A percentile compares a stretch with the other conserved stretches of the same genome.
Conservation (phyloP, 768 basidiomycete genomes). For the Boletus tomentosulus region DNA sequence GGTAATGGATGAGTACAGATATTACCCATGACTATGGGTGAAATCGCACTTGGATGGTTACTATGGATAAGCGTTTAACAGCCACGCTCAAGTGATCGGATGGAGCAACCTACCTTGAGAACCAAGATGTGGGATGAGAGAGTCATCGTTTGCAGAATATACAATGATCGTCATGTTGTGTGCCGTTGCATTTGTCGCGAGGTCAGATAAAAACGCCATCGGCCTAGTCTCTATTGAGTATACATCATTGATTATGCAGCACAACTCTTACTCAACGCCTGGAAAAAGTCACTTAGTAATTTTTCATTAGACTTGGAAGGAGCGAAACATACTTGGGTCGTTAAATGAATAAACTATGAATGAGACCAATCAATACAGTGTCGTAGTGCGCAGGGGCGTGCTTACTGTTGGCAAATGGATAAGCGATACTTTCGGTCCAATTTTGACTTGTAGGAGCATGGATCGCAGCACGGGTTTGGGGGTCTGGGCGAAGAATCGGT, state of each 20-base stretch:
- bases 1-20: background rate
- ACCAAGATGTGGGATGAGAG: slow-evolving; percentile 57
- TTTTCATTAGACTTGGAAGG: background rate
- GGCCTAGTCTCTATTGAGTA: slow-evolving; percentile 38
- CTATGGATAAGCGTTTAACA: slow-evolving; percentile 32
- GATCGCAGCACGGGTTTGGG: slow-evolving; percentile 51
- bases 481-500: slow-evolving; percentile 35
- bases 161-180: slow-evolving; percentile 51
- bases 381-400: background rate
- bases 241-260: background rate
- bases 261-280: slow-evolving; percentile 34
- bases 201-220: slow-evolving; percentile 58
- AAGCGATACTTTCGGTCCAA: slow-evolving; percentile 35
- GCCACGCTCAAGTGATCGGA: background rate
- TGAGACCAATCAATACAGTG: background rate
- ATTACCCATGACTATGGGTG: background rate
- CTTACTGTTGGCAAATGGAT: slow-evolving; percentile 34
- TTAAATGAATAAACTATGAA: slow-evolving; percentile 13
- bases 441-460: slow-evolving; percentile 64
- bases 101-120: slow-evolving; percentile 47
- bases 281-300: background rate
- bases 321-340: slow-evolving; percentile 33
- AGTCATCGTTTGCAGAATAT: slow-evolving; percentile 68
- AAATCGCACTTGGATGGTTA: slow-evolving; percentile 49
- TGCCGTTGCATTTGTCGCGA: slow-evolving; percentile 60